phyloP scores from a whole-genome alignment of 306 rosid species.

The Vachellia collinsii region DNA sequence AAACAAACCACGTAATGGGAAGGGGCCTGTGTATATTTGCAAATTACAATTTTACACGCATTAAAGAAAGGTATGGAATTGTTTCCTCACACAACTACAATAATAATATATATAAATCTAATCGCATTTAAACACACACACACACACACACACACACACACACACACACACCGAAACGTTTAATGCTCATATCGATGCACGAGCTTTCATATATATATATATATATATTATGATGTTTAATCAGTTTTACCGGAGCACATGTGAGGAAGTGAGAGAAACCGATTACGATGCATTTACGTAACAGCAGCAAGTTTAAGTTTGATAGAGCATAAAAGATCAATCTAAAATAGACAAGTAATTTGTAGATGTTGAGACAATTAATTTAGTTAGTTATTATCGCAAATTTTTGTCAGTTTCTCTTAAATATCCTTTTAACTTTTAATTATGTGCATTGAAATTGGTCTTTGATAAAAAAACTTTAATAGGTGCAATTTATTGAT shows the following conservation, averaged over 20 bases:
- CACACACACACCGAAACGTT: neutral
- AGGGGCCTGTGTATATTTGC: neutral
- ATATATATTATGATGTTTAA: neutral
- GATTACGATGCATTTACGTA: neutral
- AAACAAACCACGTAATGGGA: neutral
- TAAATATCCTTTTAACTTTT: too few species aligned
- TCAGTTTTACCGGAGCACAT: neutral
- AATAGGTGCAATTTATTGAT: too few species aligned
- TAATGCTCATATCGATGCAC: neutral
- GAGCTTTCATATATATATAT: too few species aligned
- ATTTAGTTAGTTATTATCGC: too few species aligned
- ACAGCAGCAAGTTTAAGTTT: neutral
- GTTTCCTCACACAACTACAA: neutral
- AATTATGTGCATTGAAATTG: too few species aligned
- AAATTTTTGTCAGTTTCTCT: too few species aligned
- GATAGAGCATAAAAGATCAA: neutral
- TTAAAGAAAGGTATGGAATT: neutral
- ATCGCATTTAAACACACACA: too few species aligned
- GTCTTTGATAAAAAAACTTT: too few species aligned
- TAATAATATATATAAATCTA: too few species aligned
- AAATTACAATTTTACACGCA: neutral
- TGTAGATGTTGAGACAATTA: too few species aligned
- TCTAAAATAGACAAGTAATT: neutral
- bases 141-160: too few species aligned
- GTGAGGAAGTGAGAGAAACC: neutral